Base-by-base conservation (phyloP, 2,329 filamentous ascomycete species). In the Cladosporium austrohemisphaericum region DNA sequence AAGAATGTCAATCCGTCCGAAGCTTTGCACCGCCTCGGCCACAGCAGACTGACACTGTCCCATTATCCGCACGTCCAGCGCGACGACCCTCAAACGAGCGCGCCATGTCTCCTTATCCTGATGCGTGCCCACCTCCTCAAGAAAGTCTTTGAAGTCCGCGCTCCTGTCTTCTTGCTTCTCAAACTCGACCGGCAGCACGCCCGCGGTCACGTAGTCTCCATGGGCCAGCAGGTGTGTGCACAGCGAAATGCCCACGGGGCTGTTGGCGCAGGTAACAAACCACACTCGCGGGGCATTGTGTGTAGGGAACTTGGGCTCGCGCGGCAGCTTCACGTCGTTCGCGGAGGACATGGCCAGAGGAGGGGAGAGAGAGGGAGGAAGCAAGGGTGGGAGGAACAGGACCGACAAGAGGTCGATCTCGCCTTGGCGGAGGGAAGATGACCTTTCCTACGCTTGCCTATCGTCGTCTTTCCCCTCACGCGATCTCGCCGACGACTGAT, bases 161-260 rank as follows among this genome's bases (percentile, higher is more conserved):
- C 84, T 87, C 56, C 88, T 82, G 6, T 69, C 70, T 50, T 70
- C 84, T 66, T 91, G 79, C 60, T 73, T 73, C 57, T 91, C 86
- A 55, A 91, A 84, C 68, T 93, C 88, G 43, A 79, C 74, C 3
- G 88, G 85, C 40, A 87, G 82, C 26, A 96, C 77, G 47, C 91
- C 93, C 4, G 89, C 86, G 40, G 92, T 85, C 38, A 95, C 86
- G 65, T 86, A 91, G 69, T 97, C 93, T 41, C 93, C 92, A 69
- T 96, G 90, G n/a, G 82, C 81, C 40, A 97, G 83, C 35, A 95
- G 77, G 60, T 88, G 81, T 48, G 86, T 83, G 47, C 89, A 86
- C 51, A 96, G 78, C 37, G 88, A 85, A 52, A 95, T 86, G 47
- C 85, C 85, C 55, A 96, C 79, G 10, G 92, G 89, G 28, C 89